A percentile compares a stretch with the other conserved stretches of the same genome.
These are phyloP conservation scores for Dendrobium huoshanense DNA, from an alignment of 106 monocot species.

Conservation along the genomic window DNA sequence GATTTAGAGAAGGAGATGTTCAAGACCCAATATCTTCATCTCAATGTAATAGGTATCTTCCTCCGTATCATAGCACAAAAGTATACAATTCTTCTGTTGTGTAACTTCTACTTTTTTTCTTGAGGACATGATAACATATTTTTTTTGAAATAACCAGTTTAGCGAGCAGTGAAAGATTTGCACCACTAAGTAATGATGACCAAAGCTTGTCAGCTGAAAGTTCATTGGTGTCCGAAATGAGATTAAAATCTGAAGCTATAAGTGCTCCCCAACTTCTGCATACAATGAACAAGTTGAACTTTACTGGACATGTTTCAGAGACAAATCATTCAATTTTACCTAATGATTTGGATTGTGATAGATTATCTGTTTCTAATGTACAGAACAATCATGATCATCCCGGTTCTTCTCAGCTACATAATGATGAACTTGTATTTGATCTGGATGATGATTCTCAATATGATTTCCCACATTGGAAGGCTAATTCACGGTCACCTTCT, in stretches of 20 bases:
- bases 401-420: slow-evolving; percentile 18
- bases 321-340: slow-evolving; percentile 21
- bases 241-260: slow-evolving; percentile 40
- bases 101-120: background rate
- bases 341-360: slow-evolving; percentile 29
- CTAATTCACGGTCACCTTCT: slow-evolving; percentile 25
- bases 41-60: slow-evolving; percentile 31
- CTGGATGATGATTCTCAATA: slow-evolving; percentile 19
- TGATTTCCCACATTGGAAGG: slow-evolving; percentile 23
- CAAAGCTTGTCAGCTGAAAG: slow-evolving; percentile 39
- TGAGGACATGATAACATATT: background rate
- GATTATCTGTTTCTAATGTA: slow-evolving; percentile 21
- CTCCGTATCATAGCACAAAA: background rate
- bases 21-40: slow-evolving; percentile 27
- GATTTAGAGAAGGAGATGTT: slow-evolving; percentile 22
- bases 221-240: slow-evolving; percentile 35
- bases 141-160: slow-evolving; percentile 8
- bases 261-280: slow-evolving; percentile 56
- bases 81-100: background rate
- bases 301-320: slow-evolving; percentile 35
- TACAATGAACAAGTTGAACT: slow-evolving; percentile 45
- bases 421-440: slow-evolving; percentile 19
- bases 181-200: slow-evolving; percentile 39
- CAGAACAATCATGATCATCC: slow-evolving; percentile 13
- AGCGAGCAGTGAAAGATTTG: slow-evolving; percentile 26